Evolutionary conservation across 768 basidiomycete species (phyloP).

Genomic region (Ephemerocybe angulata): DNA sequence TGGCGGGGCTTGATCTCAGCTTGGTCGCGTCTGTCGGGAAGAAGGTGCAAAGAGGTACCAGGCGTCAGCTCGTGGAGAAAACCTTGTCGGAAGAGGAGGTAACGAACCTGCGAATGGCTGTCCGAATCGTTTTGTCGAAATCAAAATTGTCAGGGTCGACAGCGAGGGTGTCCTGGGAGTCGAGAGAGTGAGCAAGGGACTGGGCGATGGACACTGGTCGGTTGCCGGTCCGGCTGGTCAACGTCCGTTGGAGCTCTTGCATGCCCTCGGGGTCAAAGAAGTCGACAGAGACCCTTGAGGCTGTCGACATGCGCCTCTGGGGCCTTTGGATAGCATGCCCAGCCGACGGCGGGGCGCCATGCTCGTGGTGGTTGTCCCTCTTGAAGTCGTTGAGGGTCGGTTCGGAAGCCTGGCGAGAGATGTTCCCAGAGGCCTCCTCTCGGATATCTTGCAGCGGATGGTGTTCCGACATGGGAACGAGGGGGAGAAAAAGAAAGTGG

Average conservation of each 20-base stretch:
- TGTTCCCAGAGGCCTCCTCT: too few species aligned
- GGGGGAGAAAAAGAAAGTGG: too few species aligned
- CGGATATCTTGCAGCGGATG: too few species aligned
- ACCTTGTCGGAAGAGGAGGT: too few species aligned
- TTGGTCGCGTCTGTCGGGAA: constrained; percentile 38
- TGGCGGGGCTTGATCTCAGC: constrained; percentile 46
- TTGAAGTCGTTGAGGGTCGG: too few species aligned
- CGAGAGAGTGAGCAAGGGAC: neutral
- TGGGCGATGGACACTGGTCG: constrained; percentile 10
- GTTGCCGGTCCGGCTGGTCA: constrained; percentile 21
- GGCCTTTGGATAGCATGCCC: too few species aligned
- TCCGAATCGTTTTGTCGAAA: constrained; percentile 32
- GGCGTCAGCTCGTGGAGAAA: constrained; percentile 14
- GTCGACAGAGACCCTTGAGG: constrained; percentile 42
- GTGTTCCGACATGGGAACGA: too few species aligned
- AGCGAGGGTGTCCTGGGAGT: constrained; percentile 22
- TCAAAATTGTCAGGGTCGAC: constrained; percentile 30
- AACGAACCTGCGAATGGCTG: constrained; percentile 32
- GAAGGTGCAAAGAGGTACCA: neutral
- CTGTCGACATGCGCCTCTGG: constrained; percentile 11
- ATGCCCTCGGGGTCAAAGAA: constrained; percentile 59
- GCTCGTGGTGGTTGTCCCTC: too few species aligned
- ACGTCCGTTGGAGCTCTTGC: constrained; percentile 34
- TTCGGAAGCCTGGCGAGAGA: too few species aligned
- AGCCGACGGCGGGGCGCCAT: too few species aligned